Conservation (phyloP, 2,329 filamentous ascomycete species). For the Scedosporium boydii region DNA sequence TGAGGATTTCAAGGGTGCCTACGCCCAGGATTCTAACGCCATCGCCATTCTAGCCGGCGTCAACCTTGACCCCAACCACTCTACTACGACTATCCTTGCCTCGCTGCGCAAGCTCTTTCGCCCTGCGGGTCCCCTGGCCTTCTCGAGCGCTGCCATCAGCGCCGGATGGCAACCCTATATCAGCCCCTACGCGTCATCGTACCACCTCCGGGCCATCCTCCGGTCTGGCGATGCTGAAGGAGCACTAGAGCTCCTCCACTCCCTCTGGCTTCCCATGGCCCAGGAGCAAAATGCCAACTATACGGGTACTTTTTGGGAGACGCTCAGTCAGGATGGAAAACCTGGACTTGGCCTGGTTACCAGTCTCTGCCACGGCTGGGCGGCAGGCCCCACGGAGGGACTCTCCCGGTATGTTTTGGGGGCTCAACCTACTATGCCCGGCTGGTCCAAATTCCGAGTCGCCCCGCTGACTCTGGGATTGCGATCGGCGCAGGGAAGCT, state of each 20-base stretch:
- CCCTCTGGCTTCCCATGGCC: conserved; percentile 19
- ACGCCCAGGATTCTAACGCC: conserved; percentile 21
- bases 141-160: conserved; percentile 8
- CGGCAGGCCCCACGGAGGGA: conserved; percentile 21
- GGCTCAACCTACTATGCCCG: conserved; percentile 12
- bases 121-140: conserved; percentile 13
- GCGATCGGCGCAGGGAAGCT: conserved; percentile 8
- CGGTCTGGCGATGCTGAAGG: conserved; percentile 7
- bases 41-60: conserved; percentile 21
- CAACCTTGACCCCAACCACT: conserved; percentile 7
- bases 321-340: conserved; percentile 13
- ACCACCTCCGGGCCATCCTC: conserved; percentile 21
- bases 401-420: conserved; percentile 20
- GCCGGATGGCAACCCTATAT: conserved; percentile 14
- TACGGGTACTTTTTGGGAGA: conserved; percentile 21
- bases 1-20: conserved; percentile 11
- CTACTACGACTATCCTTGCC: conserved; percentile 11
- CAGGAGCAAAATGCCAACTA: conserved; percentile 15
- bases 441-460: conserved; percentile 13
- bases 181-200: conserved; percentile 19
- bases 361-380: conserved; percentile 24
- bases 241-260: conserved; percentile 11
- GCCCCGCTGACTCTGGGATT: conserved; percentile 14
- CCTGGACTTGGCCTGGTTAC: conserved; percentile 18
- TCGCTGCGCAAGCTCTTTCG: conserved; percentile 10